Conservation (phyloP, 1,139 yeast genomes). For the Nadsonia commutata region DNA sequence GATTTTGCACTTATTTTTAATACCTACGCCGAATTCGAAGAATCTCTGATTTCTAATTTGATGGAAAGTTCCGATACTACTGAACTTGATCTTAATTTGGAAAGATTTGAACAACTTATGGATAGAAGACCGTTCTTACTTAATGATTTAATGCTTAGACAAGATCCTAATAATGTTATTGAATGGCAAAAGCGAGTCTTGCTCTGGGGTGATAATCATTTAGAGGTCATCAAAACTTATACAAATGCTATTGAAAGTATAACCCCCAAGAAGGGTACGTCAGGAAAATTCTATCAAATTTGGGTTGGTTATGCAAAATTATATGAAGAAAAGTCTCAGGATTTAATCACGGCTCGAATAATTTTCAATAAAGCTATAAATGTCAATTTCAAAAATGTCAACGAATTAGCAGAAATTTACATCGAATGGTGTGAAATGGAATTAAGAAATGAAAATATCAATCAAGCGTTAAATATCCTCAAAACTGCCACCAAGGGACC, state of each 20-base stretch:
- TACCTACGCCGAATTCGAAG: slow-evolving; percentile 49
- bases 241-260: slow-evolving; percentile 55
- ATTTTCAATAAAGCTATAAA: slow-evolving; percentile 52
- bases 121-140: slow-evolving; percentile 40
- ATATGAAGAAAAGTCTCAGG: slow-evolving; percentile 44
- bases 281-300: slow-evolving; percentile 26
- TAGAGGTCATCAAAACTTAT: slow-evolving; percentile 38
- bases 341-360: slow-evolving; percentile 39
- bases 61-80: slow-evolving; percentile 19
- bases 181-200: slow-evolving; percentile 55
- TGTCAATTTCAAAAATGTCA: slow-evolving; percentile 50
- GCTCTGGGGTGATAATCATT: slow-evolving; percentile 27
- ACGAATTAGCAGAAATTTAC: slow-evolving; percentile 58
- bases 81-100: slow-evolving; percentile 32
- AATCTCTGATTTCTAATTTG: slow-evolving; percentile 29
- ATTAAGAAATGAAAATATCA: slow-evolving; percentile 34
- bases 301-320: slow-evolving; percentile 62
- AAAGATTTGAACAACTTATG: slow-evolving; percentile 40
- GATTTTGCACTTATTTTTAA: slow-evolving; percentile 59
- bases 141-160: slow-evolving; percentile 53
- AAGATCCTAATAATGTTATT: slow-evolving; percentile 44
- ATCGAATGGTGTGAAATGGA: slow-evolving; percentile 61
- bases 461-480: slow-evolving; percentile 39
- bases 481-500: slow-evolving; percentile 38
- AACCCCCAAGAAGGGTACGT: slow-evolving; percentile 40